Evolutionary conservation across 164 flowering plant genomes (phyloP), one percentile per base, ranked within the genome.

Genomic region (Brasenia schreberi): DNA sequence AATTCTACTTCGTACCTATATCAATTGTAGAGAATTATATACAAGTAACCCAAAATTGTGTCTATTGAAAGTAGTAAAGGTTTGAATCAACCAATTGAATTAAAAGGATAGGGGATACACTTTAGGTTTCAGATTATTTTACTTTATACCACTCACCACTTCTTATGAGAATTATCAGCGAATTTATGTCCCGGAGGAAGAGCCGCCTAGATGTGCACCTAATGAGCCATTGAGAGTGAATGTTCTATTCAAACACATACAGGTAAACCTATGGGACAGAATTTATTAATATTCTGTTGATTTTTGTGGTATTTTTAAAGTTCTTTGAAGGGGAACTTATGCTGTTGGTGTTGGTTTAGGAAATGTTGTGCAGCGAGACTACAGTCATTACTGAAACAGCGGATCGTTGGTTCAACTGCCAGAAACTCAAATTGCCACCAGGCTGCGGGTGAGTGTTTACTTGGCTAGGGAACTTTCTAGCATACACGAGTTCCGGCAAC

Each of bases 331-430:
- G 14, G 53, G 53, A 5, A 49, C 10, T 49, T 9, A 49, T 9
- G 16, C 4, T 49, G 12, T 49, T 49, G 16, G 16, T 49, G 56
- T 49, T 49, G 56, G 56, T 49, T 49, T 88, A 92, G 75, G 77
- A 75, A 52, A 78, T 92, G 92, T 69, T 92, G 66, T 77, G 84
- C 7, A 64, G 81, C 56, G 78, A 83, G 18, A 85, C 79, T 5
- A 86, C 88, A 17, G 88, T 92, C 69, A 85, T 92, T 74, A 88
- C 98, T 2, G 98, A 92, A 77, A 86, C 96, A 19, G 95, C 96
- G 65, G 98, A 89, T 68, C 86, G 92, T 1, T 92, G 95, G 98
- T 92, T 92, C 59, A 86, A 87, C 65, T 89, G 96, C 76, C 95
- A 84, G 80, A 92, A 89, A 62, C 81, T 92, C 67, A 84, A 76